Evolutionary conservation across 352 stramenopile species (phyloP).

Genomic region (Phytophthora pseudosyringae): DNA sequence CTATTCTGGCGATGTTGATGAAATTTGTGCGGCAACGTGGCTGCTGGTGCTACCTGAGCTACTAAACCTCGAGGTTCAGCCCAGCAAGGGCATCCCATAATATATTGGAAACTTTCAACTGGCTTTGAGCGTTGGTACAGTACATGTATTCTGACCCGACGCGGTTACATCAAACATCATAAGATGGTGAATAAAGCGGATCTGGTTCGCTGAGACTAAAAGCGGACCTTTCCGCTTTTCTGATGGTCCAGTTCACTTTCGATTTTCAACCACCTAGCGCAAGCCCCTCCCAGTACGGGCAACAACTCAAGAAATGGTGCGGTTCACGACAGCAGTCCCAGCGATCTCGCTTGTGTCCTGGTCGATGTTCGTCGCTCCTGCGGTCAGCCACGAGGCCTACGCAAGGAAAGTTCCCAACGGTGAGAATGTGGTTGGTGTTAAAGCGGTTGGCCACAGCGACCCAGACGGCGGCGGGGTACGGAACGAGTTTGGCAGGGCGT

Average conservation of each 20-base stretch:
- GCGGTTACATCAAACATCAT: background rate
- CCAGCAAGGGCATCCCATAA: too few relatives aligned
- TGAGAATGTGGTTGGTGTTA: constrained; percentile 30
- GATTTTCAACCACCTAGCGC: background rate
- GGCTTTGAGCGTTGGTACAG: too few relatives aligned
- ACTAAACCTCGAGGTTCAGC: too few relatives aligned
- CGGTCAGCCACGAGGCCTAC: constrained; percentile 13
- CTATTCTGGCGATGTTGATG: too few relatives aligned
- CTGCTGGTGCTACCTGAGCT: too few relatives aligned
- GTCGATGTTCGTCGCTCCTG: constrained; percentile 6
- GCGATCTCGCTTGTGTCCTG: constrained; percentile 3
- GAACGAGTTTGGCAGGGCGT: constrained; percentile 38
- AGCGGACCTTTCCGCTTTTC: background rate
- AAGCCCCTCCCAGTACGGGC: background rate
- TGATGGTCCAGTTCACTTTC: constrained; percentile 4
- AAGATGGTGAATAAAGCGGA: background rate
- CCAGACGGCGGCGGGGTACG: constrained; percentile 10
- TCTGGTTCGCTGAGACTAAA: background rate
- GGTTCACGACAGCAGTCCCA: background rate
- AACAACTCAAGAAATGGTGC: constrained; percentile 12
- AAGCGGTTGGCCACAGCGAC: constrained; percentile 35
- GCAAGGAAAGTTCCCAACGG: constrained; percentile 34
- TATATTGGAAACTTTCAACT: too few relatives aligned
- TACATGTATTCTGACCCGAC: too few relatives aligned
- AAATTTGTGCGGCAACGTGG: too few relatives aligned